phyloP scores from a whole-genome alignment of 192 early-diverging fungal genomes.

The Phycomyces nitens region DNA sequence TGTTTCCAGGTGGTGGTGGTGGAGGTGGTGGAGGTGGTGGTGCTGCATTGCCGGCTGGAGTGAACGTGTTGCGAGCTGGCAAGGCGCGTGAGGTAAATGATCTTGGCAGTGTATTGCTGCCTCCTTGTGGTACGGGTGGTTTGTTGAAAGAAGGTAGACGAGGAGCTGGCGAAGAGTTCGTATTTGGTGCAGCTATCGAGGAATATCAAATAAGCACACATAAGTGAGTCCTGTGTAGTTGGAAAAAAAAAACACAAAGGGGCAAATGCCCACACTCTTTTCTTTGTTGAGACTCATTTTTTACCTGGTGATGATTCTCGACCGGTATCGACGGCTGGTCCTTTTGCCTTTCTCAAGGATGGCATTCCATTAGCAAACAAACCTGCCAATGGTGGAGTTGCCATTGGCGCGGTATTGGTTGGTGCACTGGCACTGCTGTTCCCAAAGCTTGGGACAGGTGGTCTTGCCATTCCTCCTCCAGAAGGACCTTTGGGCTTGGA shows the following conservation, averaged over 20 bases:
- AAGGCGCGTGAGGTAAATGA: constrained; percentile 7
- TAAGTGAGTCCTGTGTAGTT: background rate
- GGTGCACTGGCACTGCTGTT: constrained; percentile 6
- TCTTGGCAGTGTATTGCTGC: background rate
- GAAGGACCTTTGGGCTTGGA: background rate
- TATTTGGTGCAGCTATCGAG: background rate
- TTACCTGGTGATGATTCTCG: constrained; percentile 6
- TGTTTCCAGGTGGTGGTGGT: constrained; percentile 6
- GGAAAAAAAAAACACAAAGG: background rate
- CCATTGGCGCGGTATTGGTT: background rate
- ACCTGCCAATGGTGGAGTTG: constrained; percentile 28
- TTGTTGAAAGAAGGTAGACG: constrained; percentile 3
- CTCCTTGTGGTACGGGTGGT: background rate
- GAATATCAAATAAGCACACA: too few species aligned
- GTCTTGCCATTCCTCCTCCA: constrained; percentile 29
- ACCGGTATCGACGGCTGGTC: constrained; percentile 22
- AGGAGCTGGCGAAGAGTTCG: constrained; percentile 2
- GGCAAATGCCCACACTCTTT: background rate
- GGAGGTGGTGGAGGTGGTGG: constrained; percentile 14
- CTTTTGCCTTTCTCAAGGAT: constrained; percentile 36
- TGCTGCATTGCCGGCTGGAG: background rate
- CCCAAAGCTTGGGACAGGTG: constrained; percentile 22
- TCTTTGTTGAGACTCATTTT: background rate
- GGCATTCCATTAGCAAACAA: constrained; percentile 59
- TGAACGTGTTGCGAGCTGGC: background rate